phyloP scores from a whole-genome alignment of 2,329 filamentous ascomycete species.

The Epichloe hybrida region DNA sequence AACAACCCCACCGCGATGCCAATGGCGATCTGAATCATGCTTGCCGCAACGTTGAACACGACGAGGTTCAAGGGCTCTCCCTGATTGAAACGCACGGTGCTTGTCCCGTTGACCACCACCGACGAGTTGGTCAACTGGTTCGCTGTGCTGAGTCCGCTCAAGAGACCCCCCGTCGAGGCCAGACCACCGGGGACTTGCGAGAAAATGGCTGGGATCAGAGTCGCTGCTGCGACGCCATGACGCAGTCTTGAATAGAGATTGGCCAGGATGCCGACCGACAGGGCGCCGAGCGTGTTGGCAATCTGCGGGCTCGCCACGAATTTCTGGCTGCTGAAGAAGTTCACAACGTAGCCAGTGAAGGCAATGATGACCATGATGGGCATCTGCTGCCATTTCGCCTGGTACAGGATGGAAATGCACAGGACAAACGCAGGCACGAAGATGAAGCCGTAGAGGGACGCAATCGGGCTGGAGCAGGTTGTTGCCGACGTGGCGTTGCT shows the following conservation, averaged over 20 bases:
- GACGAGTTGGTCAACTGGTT: conserved; percentile 29
- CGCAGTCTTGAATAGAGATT: conserved; percentile 58
- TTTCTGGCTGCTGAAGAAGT: conserved; percentile 53
- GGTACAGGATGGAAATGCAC: conserved; percentile 63
- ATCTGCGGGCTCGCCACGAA: conserved; percentile 62
- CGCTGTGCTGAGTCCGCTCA: conserved; percentile 31
- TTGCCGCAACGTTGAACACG: conserved; percentile 32
- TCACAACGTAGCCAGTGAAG: conserved; percentile 61
- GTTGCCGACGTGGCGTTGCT: conserved; percentile 31
- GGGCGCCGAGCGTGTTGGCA: conserved; percentile 61
- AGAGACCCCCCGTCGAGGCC: conserved; percentile 31
- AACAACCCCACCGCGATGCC: conserved; percentile 38
- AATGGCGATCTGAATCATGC: conserved; percentile 40
- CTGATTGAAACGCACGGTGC: conserved; percentile 11
- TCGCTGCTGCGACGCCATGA: conserved; percentile 36
- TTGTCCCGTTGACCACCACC: conserved; percentile 21
- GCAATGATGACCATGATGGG: conserved; percentile 66
- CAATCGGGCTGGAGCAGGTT: conserved; percentile 30
- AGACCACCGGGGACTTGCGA: conserved; percentile 35
- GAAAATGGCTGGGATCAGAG: conserved; percentile 34
- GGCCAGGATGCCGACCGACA: conserved; percentile 62
- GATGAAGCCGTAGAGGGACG: conserved; percentile 40
- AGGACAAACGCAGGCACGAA: conserved; percentile 64
- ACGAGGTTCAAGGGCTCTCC: conserved; percentile 19
- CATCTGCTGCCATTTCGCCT: conserved; percentile 69